Evolutionary conservation across 805 yeast genomes (phyloP).

Genomic region (Danielia reshetovae): DNA sequence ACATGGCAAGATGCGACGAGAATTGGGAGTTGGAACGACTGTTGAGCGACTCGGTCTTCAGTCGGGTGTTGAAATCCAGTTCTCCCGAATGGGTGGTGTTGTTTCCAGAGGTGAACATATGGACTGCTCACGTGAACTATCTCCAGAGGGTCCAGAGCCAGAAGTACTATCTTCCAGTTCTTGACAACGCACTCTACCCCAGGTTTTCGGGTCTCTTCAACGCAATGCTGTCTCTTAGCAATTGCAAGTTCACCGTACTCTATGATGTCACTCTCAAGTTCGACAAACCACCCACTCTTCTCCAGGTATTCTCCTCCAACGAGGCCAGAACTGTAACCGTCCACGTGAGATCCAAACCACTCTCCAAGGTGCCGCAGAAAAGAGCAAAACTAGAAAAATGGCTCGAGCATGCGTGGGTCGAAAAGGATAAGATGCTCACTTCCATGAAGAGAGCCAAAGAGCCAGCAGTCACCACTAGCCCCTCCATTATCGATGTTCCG

Average conservation of each 20-base stretch:
- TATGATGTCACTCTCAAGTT: conserved; percentile 58
- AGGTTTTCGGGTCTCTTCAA: conserved; percentile 60
- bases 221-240: conserved; percentile 38
- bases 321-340: conserved; percentile 38
- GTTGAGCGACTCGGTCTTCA: conserved; percentile 33
- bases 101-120: conserved; percentile 84
- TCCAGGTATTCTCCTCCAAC: conserved; percentile 27
- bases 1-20: conserved; percentile 58
- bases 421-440: conserved; percentile 49
- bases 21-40: conserved; percentile 56
- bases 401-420: conserved; percentile 70
- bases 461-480: neutral
- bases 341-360: conserved; percentile 44
- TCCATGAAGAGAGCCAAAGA: neutral
- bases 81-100: conserved; percentile 60
- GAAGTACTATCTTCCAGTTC: conserved; percentile 55
- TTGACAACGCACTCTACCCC: conserved; percentile 69
- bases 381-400: conserved; percentile 63
- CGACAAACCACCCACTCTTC: conserved; percentile 23
- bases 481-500: conserved; percentile 3
- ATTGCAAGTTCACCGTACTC: conserved; percentile 39
- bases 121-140: conserved; percentile 44
- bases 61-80: conserved; percentile 30
- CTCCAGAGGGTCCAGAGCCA: conserved; percentile 54
- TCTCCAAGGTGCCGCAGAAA: conserved; percentile 48